Evolutionary conservation across 2,329 filamentous ascomycete genomes (phyloP).

Genomic region (Acrocalymma vagum): DNA sequence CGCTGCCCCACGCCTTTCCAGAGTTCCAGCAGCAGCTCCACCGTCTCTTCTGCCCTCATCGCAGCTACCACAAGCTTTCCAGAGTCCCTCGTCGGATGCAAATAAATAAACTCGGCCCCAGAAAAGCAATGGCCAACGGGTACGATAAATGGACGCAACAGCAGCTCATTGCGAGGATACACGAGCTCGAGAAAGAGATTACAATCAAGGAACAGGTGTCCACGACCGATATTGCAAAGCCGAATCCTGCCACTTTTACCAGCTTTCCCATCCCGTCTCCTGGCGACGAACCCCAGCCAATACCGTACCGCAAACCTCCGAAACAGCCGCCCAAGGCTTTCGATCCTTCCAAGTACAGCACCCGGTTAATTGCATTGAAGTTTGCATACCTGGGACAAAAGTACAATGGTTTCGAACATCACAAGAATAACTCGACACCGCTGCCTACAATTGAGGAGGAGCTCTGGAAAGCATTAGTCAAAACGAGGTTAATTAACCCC

Average conservation of each 20-base stretch:
- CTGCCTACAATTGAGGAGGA: constrained; percentile 90
- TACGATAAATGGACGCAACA: constrained; percentile 44
- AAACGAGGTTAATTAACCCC: constrained; percentile 74
- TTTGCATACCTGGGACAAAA: constrained; percentile 90
- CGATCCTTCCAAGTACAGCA: constrained; percentile 82
- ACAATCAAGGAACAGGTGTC: not conserved
- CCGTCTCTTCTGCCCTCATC: constrained; percentile 35
- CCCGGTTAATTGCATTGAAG: constrained; percentile 87
- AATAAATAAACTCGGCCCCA: constrained; percentile 19
- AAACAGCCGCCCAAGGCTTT: constrained; percentile 62
- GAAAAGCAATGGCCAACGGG: constrained; percentile 29
- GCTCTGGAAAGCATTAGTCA: constrained; percentile 88
- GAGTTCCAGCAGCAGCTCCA: constrained; percentile 35
- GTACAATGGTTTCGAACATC: constrained; percentile 94
- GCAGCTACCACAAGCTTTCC: constrained; percentile 44
- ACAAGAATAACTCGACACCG: constrained; percentile 72
- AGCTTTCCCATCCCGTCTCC: constrained; percentile 9
- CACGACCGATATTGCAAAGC: constrained; percentile 1
- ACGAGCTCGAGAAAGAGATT: constrained; percentile 38
- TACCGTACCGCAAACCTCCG: constrained; percentile 34
- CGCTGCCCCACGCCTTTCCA: constrained; percentile 35
- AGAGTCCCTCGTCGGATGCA: constrained; percentile 34
- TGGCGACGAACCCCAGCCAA: constrained; percentile 7
- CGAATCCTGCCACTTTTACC: constrained; percentile 8
- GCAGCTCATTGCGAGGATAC: constrained; percentile 43